Conservation (phyloP, 2,329 filamentous ascomycete genomes). For the Penicillium sp. region DNA sequence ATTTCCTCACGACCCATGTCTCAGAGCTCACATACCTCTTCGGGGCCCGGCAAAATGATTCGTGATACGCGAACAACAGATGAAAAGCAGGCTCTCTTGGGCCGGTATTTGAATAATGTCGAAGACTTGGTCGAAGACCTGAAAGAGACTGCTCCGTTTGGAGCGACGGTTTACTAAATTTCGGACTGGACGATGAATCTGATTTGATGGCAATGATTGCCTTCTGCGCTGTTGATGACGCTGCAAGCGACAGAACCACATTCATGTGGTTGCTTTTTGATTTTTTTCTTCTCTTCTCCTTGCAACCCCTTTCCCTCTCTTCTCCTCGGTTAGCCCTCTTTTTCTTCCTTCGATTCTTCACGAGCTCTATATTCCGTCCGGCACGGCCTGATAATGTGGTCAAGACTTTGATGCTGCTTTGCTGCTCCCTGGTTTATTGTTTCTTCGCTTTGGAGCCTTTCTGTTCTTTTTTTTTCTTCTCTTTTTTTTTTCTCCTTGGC, state of each 20-base stretch:
- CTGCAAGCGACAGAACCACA: constrained; percentile 25
- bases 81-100: constrained; percentile 79
- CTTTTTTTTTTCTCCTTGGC: constrained; percentile 11
- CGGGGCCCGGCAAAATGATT: constrained; percentile 27
- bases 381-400: constrained; percentile 25
- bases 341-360: constrained; percentile 18
- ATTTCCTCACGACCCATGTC: constrained; percentile 61
- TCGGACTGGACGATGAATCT: constrained; percentile 9
- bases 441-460: constrained; percentile 3
- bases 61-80: constrained; percentile 66
- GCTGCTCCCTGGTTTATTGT: constrained; percentile 11
- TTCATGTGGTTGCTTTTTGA: constrained; percentile 21
- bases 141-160: constrained; percentile 75
- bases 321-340: constrained; percentile 8
- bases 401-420: constrained; percentile 20
- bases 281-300: constrained; percentile 7
- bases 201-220: constrained; percentile 17
- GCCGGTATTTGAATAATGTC: constrained; percentile 76
- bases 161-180: constrained; percentile 48
- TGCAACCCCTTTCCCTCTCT: constrained; percentile 4
- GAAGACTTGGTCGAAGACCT: constrained; percentile 84
- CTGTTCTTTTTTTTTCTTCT: constrained; percentile 14
- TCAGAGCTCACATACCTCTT: constrained; percentile 37
- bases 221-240: constrained; percentile 12
- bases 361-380: constrained; percentile 25